phyloP scores from a whole-genome alignment of 805 yeast species.

The Sugiyamaella chiloensis region DNA sequence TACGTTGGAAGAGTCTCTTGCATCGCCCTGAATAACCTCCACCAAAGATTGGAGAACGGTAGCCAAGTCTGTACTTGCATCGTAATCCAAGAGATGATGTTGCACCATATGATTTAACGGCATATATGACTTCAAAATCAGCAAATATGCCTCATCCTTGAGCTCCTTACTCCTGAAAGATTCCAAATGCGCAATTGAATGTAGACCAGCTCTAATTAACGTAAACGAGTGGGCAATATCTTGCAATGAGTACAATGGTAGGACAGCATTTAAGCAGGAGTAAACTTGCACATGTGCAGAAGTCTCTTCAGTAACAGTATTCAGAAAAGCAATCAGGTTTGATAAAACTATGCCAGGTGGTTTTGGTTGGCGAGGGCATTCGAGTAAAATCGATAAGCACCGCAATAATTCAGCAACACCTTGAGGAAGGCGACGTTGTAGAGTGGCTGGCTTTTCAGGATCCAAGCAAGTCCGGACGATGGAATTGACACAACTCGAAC shows the following conservation, averaged over 20 bases:
- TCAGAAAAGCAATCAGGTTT: conserved; percentile 5
- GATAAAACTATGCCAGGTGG: neutral
- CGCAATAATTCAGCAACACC: conserved; percentile 9
- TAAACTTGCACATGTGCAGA: conserved; percentile 11
- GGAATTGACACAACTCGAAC: neutral
- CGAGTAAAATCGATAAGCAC: conserved; percentile 7
- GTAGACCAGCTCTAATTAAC: neutral
- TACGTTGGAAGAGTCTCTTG: neutral
- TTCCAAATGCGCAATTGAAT: neutral
- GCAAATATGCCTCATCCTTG: conserved; percentile 6
- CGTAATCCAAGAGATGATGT: neutral
- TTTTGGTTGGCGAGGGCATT: neutral
- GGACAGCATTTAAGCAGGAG: neutral
- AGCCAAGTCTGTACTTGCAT: neutral
- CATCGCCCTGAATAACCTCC: neutral
- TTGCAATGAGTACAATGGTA: neutral
- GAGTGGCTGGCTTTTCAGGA: neutral
- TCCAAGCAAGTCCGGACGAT: neutral
- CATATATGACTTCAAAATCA: conserved; percentile 8
- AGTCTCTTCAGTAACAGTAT: conserved; percentile 8
- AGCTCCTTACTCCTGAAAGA: conserved; percentile 1
- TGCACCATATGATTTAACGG: conserved; percentile 3
- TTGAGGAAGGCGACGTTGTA: conserved; percentile 11
- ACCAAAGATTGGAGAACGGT: neutral
- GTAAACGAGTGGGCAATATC: neutral